A percentile compares a stretch with the other conserved stretches of the same genome.
These are phyloP conservation scores for Umbelopsis sp. DNA, from an alignment of 371 early-diverging fungal species.

Conservation along the genomic window DNA sequence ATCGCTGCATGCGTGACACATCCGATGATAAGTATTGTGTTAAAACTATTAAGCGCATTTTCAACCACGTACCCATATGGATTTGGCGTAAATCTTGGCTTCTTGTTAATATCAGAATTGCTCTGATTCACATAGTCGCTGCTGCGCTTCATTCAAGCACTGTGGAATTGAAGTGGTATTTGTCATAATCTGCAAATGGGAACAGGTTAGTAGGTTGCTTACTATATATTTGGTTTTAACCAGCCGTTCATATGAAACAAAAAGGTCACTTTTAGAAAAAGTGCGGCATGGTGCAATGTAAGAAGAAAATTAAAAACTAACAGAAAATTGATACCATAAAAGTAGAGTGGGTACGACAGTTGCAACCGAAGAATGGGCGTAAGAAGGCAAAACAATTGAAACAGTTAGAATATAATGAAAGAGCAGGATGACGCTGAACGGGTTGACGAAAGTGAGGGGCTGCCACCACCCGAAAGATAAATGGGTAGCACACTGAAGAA, in stretches of 20 bases:
- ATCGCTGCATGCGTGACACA: slow-evolving; percentile 7
- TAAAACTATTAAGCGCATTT: not conserved
- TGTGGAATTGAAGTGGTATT: slow-evolving; percentile 36
- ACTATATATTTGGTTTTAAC: not conserved
- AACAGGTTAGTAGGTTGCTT: not conserved
- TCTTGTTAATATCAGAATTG: slow-evolving; percentile 29
- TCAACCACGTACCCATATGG: slow-evolving; percentile 25
- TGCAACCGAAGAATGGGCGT: slow-evolving; percentile 2
- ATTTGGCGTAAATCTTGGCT: slow-evolving; percentile 27
- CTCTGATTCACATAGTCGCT: slow-evolving; percentile 28
- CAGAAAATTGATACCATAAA: slow-evolving; percentile 1
- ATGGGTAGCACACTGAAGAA: not conserved
- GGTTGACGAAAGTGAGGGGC: not conserved
- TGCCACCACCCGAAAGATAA: slow-evolving; percentile 1
- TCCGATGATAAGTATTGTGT: no score
- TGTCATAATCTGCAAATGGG: not conserved
- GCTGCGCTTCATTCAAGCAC: slow-evolving; percentile 30
- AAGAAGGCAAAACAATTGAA: not conserved
- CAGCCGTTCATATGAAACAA: slow-evolving; percentile 3
- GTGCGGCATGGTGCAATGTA: slow-evolving; percentile 2
- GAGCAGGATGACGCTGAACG: not conserved
- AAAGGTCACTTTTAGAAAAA: not conserved
- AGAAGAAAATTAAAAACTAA: not conserved
- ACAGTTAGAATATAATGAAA: not conserved
- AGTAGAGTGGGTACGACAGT: not conserved